phyloP scores from a whole-genome alignment of 1,139 yeast genomes.

The Pneumocystis jirovecii region DNA sequence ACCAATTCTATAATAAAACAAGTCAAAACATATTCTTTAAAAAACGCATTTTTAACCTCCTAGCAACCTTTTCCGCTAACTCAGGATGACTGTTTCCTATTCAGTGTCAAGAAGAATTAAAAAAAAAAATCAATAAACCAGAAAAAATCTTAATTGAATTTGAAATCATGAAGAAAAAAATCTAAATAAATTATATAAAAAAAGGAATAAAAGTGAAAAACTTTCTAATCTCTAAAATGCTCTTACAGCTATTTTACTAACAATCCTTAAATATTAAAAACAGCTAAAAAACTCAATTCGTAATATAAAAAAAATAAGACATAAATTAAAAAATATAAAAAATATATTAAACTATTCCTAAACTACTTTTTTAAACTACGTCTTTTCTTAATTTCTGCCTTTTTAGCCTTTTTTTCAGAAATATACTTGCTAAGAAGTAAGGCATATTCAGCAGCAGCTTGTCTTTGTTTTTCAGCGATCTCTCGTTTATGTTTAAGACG shows the following conservation, averaged over 20 bases:
- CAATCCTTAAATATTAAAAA: not conserved
- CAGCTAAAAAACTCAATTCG: not conserved
- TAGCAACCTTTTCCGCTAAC: slow-evolving; percentile 13
- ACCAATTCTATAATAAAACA: slow-evolving; percentile 9
- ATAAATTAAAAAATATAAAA: not conserved
- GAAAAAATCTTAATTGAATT: slow-evolving; percentile 14
- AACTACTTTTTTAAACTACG: slow-evolving; percentile 52
- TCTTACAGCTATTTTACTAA: not conserved
- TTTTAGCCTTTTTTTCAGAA: slow-evolving; percentile 96
- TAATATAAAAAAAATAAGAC: not conserved
- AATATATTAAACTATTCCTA: not conserved
- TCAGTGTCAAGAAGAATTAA: not conserved
- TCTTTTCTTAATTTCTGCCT: slow-evolving; percentile 96
- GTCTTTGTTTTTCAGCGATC: slow-evolving; percentile 98
- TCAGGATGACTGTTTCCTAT: slow-evolving; percentile 12
- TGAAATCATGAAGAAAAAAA: slow-evolving; percentile 4
- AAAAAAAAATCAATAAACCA: slow-evolving; percentile 2
- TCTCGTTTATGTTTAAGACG: slow-evolving; percentile 84
- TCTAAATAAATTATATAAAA: not conserved
- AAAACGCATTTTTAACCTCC: slow-evolving; percentile 4
- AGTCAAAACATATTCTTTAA: not conserved
- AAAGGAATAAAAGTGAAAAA: not conserved
- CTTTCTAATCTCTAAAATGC: not conserved
- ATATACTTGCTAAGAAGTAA: slow-evolving; percentile 96
- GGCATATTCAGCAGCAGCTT: slow-evolving; percentile 99